phyloP scores from a whole-genome alignment of 768 basidiomycete genomes.

The Lactarius tabidus region DNA sequence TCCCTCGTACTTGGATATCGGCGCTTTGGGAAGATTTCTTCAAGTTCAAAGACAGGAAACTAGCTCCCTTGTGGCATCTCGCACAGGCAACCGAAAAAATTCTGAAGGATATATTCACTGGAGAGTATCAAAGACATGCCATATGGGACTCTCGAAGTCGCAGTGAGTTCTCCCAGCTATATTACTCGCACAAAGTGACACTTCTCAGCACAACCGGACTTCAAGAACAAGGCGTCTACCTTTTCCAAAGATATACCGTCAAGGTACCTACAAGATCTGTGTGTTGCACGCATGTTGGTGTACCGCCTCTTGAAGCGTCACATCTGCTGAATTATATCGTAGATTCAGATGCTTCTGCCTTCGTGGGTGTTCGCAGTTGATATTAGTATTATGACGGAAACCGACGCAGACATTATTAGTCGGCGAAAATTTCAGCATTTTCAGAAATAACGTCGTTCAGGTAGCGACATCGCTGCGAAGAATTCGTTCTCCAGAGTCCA shows the following conservation, averaged over 20 bases:
- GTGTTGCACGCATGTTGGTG: conserved; percentile 15
- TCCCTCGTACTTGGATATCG: conserved; percentile 55
- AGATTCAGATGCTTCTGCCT: conserved; percentile 20
- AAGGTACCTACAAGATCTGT: conserved; percentile 9
- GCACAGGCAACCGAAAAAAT: neutral
- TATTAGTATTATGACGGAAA: neutral
- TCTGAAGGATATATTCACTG: conserved; percentile 12
- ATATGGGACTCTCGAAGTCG: neutral
- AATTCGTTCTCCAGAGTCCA: neutral
- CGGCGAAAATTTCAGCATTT: conserved; percentile 4
- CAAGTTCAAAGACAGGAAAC: neutral
- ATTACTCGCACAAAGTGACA: neutral
- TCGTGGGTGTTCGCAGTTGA: neutral
- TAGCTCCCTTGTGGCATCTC: neutral
- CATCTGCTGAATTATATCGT: neutral
- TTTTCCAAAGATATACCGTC: conserved; percentile 2
- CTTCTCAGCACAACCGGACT: neutral
- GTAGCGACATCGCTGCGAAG: neutral
- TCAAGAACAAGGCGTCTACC: neutral
- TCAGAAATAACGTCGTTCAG: neutral
- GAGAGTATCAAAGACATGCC: conserved; percentile 4
- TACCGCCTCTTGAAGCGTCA: neutral
- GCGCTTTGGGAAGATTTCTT: conserved; percentile 22
- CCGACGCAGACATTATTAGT: neutral
- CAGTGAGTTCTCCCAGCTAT: neutral